Evolutionary conservation across 176 grass and related monocot species (phyloP), one percentile per base, ranked within the genome.

Genomic region (Oryza glumipatula): DNA sequence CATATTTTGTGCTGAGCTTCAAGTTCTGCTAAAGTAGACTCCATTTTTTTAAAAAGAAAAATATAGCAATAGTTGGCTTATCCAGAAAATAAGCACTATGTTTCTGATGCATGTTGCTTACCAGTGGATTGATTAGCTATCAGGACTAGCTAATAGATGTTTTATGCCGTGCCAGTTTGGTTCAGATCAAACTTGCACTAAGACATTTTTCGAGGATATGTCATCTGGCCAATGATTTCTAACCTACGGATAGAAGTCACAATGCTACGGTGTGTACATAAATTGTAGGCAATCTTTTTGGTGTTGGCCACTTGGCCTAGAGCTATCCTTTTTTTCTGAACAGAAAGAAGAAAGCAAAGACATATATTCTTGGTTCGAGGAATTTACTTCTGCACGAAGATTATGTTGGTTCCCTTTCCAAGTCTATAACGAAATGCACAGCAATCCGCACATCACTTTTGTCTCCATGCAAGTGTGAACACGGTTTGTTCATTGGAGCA

Each of bases 401-500:
- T 71, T 63, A 43, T 70, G 54, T 44, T 1, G 30, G 63, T 70
- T 64, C 82, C 33, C 72, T 43, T 71, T 22, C 63, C 47, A 22
- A 58, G 17, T 70, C 52, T 73, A 41, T 21, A 67, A 66, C 73
- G 24, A 81, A 82, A 64, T 60, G 72, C 48, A 49, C 79, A 80
- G 77, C 56, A 67, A 78, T 78, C 43, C 70, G 46, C 67, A 44
- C 75, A 58, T 28, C 4, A 0, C 54, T 72, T 76, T 76, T 76
- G 85, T 84, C 81, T 76, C 52, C 85, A 65, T 84, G 76, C 65
- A 71, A 80, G 76, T 87, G 76, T 84, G 85, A 84, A 80, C 76
- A 33, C 19, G 19, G 65, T 76, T 65, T 33, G 65, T 72, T 10
- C 65, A 91, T 84, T 38, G 28, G 84, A 84, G 52, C 70, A 22